Evolutionary conservation across 768 basidiomycete species (phyloP).

Genomic region (Lactarius akahatsu): DNA sequence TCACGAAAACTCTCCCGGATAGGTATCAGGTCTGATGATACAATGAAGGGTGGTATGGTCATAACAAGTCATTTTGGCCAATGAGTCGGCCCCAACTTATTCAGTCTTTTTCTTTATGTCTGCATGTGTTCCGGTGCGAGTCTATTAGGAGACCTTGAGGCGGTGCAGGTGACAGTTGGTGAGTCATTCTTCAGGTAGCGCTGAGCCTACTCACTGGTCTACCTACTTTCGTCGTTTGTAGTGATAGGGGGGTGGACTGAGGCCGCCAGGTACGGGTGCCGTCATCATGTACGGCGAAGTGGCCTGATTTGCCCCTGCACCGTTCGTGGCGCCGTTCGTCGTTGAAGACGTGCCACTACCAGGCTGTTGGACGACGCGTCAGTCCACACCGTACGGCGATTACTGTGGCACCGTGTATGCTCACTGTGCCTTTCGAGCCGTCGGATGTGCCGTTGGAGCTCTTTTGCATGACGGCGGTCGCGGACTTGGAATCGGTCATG

Average conservation of each 20-base stretch:
- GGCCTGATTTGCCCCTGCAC: conserved; percentile 12
- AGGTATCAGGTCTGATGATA: conserved; percentile 26
- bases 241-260: conserved; percentile 29
- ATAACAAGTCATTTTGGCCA: conserved; percentile 17
- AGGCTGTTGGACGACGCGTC: conserved; percentile 76
- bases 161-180: not conserved
- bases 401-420: conserved; percentile 84
- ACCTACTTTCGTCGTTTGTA: conserved; percentile 26
- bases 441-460: conserved; percentile 15
- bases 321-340: conserved; percentile 14
- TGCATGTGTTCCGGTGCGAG: not conserved
- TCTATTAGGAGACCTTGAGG: not conserved
- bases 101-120: not conserved
- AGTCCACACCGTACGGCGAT: conserved; percentile 92
- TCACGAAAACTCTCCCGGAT: not conserved
- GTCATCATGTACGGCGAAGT: conserved; percentile 22
- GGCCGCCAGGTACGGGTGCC: conserved; percentile 27
- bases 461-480: conserved; percentile 26
- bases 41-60: conserved; percentile 13
- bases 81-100: conserved; percentile 2
- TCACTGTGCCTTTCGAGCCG: conserved; percentile 90
- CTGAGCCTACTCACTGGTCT: conserved; percentile 9
- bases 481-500: conserved; percentile 24
- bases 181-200: not conserved
- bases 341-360: conserved; percentile 74